Evolutionary conservation across 2,329 filamentous ascomycete genomes (phyloP), one percentile per base, ranked within the genome.

Genomic region (Phyllosticta citribraziliensis): DNA sequence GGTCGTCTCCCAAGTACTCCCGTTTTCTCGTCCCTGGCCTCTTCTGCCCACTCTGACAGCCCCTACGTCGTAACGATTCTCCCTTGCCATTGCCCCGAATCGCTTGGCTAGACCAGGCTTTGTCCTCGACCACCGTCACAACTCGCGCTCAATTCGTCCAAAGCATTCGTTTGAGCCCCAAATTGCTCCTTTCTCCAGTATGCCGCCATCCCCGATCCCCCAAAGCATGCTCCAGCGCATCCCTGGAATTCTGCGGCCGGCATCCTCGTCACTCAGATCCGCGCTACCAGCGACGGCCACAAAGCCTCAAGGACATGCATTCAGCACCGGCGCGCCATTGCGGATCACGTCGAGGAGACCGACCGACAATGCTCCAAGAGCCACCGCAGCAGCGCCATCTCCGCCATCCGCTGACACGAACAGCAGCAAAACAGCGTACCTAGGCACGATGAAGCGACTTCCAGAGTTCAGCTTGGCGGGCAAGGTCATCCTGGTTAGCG

Each of bases 381-480:
- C 47, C 47, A 5, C 27, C 27, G 27, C 56, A 24, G 11, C 33
- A 19, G 22, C 30, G 19, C 27, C 50, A 30, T 54, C 54, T 14
- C 19, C 59, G 27, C 47, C 55, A 22, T 51, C 60, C 22, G 55
- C 52, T 3, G 60, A 62, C 24, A 24, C 22, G 9, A 22, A 55
- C 33, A 33, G 52, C 55, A 57, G 30, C 25, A 55, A 27, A 6
- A 57, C 60, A 6, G 60, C 60, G 4, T 58, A 54, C 55, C 55
- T 62, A 50, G 65, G 65, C 9, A 67, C 64, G 11, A 27, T 56
- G 25, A 67, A 66, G 57, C 63, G 65, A 52, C 75, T 92, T 57
- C 85, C 88, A 53, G 90, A 94, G 70, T 94, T 94, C 78, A 86
- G 82, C 68, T 80, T 95, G 65, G 80, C 82, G 65, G 83, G 84